Evolutionary conservation across 192 early-diverging fungal genomes (phyloP).

Genomic region (Coemansia sp.): DNA sequence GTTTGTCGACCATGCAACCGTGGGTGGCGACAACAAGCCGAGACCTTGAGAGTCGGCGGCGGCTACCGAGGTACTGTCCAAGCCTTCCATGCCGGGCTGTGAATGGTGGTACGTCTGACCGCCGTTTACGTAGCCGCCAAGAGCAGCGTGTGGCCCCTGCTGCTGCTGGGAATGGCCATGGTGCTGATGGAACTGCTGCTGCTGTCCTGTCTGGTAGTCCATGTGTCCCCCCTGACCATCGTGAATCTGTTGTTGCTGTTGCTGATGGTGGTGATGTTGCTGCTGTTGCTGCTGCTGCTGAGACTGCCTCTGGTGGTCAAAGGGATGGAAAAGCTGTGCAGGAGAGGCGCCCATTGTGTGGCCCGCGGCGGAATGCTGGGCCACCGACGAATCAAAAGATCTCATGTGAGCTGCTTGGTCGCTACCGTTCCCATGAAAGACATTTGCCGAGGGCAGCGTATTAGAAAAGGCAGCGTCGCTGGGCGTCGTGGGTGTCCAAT

Average conservation of each 20-base stretch:
- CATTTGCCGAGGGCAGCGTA: constrained; percentile 41
- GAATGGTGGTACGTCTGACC: constrained; percentile 46
- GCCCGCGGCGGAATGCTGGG: constrained; percentile 26
- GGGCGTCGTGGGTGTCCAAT: constrained; percentile 52
- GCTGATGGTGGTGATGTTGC: constrained; percentile 20
- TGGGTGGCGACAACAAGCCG: constrained; percentile 49
- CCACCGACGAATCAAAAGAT: constrained; percentile 43
- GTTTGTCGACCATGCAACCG: constrained; percentile 51
- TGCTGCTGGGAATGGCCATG: constrained; percentile 20
- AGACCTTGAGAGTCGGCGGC: constrained; percentile 43
- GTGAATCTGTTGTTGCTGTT: constrained; percentile 19
- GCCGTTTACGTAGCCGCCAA: constrained; percentile 40
- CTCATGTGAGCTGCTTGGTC: constrained; percentile 44
- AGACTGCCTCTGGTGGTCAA: constrained; percentile 36
- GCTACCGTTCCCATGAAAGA: constrained; percentile 30
- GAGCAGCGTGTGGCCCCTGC: constrained; percentile 19
- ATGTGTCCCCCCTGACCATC: constrained; percentile 13
- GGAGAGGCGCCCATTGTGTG: constrained; percentile 33
- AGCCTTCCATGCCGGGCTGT: constrained; percentile 43
- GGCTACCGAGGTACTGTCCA: constrained; percentile 34
- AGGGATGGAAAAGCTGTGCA: constrained; percentile 40
- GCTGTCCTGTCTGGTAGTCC: constrained; percentile 21
- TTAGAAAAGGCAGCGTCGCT: constrained; percentile 51
- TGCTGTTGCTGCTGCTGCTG: constrained; percentile 12
- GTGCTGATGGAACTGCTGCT: constrained; percentile 34